Evolutionary conservation across 1,284 basidiomycete genomes (phyloP), one percentile per base, ranked within the genome.

Genomic region (Singerocomus inundabilis): DNA sequence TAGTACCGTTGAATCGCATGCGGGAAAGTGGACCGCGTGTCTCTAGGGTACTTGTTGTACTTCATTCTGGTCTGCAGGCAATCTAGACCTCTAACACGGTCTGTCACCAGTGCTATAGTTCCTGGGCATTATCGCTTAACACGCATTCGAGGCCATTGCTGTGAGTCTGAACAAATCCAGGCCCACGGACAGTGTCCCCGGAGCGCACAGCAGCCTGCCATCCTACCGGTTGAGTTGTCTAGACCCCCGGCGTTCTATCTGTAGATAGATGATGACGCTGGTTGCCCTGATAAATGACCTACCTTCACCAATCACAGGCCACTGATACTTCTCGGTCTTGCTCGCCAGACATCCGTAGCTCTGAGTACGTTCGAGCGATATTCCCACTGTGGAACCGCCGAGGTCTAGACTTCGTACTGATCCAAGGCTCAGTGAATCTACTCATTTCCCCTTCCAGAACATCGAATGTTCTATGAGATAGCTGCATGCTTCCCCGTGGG

Each of bases 401-500:
- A 39, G 60, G 60, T 44, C 57, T 51, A 48, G 60, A 63, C 21
- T n/a, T 15, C 18, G 28, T 16, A 13, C 8, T 16, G 6, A 3
- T 26, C 5, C 29, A 0, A 33, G 18, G 21, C 10, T 16, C 24
- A 21, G 13, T 29, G 37, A 16, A 38, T 38, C 24, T 21, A 16
- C 10, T 50, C 30, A 2, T 5, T 16, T 11, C 30, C 33, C 4
- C n/a, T 42, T 37, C 36, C 36, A n/a, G 30, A 7, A 15, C n/a
- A 5, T 31, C 18, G 7, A 18, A 32, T 40, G 4, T 26, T 31
- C 24, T 35, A 28, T 35, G 33, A 28, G 44, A 42, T 32, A n/a
- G 28, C 28, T 32, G 12, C n/a, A 36, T 3, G 18, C 32, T 15
- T 26, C 18, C 29, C 6, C 29, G 4, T n/a, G 15, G n/a, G 7